phyloP scores from a whole-genome alignment of 2,329 filamentous ascomycete species.

The Alternaria consortialis region DNA sequence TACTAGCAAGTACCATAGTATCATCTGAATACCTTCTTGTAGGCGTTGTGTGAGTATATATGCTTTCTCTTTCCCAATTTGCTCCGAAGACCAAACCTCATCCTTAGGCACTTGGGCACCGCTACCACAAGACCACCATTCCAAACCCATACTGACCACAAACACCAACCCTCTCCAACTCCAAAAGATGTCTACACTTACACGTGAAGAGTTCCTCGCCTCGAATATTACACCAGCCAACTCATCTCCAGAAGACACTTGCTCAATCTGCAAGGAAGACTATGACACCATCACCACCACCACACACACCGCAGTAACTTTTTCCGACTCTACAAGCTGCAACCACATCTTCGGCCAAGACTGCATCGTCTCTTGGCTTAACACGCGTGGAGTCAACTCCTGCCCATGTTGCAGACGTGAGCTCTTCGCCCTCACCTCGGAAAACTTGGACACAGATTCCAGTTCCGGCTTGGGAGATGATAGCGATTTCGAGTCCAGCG shows the following conservation, averaged over 20 bases:
- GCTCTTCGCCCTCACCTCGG: background rate
- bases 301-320: background rate
- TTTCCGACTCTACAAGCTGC: constrained; percentile 1
- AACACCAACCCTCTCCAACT: background rate
- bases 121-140: background rate
- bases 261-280: constrained; percentile 8
- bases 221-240: background rate
- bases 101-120: background rate
- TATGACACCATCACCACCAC: background rate
- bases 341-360: constrained; percentile 5
- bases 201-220: background rate
- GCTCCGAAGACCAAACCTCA: background rate
- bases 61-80: too few species aligned
- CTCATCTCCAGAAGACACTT: background rate
- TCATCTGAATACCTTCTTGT: background rate
- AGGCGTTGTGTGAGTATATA: background rate
- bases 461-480: background rate
- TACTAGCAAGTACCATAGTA: background rate
- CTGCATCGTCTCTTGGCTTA: constrained; percentile 6
- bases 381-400: background rate
- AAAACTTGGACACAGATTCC: background rate
- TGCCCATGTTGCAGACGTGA: constrained; percentile 1
- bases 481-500: background rate
- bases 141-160: background rate
- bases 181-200: background rate